Evolutionary conservation across 1,139 yeast genomes (phyloP), one percentile per base, ranked within the genome.

Genomic region (Kurtzmaniella quercitrusa): DNA sequence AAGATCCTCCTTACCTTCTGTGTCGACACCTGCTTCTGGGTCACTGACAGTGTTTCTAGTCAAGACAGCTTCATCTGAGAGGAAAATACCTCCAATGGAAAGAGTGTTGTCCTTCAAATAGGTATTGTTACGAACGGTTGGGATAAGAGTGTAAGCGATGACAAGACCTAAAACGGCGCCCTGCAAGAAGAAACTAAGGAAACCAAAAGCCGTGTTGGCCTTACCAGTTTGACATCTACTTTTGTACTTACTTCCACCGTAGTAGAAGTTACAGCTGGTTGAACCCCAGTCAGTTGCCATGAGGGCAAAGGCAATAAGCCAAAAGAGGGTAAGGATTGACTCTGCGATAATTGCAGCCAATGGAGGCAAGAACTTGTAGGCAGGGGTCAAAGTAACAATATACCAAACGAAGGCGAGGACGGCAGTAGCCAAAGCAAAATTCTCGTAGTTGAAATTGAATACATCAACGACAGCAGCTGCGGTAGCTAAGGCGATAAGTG

Each of bases 131-230:
- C 33, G 38, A 11, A 11, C 9, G 15, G 38, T 47, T 10, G 72
- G 72, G 15, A 61, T 44, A 21, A 56, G 49, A 3, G 61, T 48
- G 46, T 46, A 65, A 12, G 55, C 34, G 9, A 62, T 40, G 34
- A 59, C 46, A 38, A 63, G 52, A 1, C 46, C 55, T 41, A 64
- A 53, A 17, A 65, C 48, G 5, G 52, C 54, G 9, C 52, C 46
- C 40, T 59, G 65, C 42, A 61, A 48, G 5, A 66, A 23, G 66
- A 68, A 68, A 31, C 53, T 51, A 40, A 68, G 46, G 33, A 67
- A 58, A 0, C 62, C 54, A 45, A 67, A 57, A 2, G 68, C 66
- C 46, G 64, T 56, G 14, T 57, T 44, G 1, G 68, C 68, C 50
- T 66, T 60, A 7, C 60, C 60, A 5, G 56, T 23, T 34, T 46